These are phyloP conservation scores for Pisolithus albus DNA, from an alignment of 768 basidiomycete species.

Conservation along the genomic window DNA sequence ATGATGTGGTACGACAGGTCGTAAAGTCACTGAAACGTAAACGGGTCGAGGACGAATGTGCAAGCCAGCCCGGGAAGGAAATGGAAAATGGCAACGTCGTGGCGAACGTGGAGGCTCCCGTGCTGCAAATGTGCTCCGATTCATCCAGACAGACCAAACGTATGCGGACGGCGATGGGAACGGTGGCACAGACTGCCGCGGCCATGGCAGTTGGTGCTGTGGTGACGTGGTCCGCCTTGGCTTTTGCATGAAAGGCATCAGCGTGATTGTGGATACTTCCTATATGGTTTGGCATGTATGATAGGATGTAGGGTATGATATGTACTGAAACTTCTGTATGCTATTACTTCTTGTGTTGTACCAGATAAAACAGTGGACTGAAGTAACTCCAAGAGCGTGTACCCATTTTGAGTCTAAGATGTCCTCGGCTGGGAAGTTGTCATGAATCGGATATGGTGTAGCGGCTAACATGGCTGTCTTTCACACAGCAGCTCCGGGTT, in stretches of 20 bases:
- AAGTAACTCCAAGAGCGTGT: no score
- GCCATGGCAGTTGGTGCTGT: constrained; percentile 62
- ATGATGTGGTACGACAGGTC: constrained; percentile 15
- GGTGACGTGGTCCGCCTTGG: constrained; percentile 67
- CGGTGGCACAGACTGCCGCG: constrained; percentile 52
- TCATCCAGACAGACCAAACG: constrained; percentile 35
- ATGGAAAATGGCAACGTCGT: neutral
- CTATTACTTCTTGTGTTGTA: constrained; percentile 4
- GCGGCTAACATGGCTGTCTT: constrained; percentile 32
- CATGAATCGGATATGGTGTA: constrained; percentile 29
- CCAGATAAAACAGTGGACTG: neutral
- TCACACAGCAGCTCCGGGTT: constrained; percentile 32
- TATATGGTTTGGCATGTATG: neutral
- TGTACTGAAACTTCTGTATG: neutral
- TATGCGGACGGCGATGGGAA: constrained; percentile 30
- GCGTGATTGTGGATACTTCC: neutral
- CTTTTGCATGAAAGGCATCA: constrained; percentile 41
- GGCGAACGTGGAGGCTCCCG: neutral
- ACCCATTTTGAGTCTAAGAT: neutral
- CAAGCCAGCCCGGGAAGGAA: neutral
- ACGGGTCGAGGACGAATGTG: constrained; percentile 35
- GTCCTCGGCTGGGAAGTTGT: constrained; percentile 2
- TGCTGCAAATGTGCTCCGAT: constrained; percentile 4
- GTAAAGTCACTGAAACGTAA: constrained; percentile 56
- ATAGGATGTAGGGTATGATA: neutral